Evolutionary conservation across 2,329 filamentous ascomycete genomes (phyloP), one percentile per base, ranked within the genome.

Genomic region (Fusarium coffeatum): DNA sequence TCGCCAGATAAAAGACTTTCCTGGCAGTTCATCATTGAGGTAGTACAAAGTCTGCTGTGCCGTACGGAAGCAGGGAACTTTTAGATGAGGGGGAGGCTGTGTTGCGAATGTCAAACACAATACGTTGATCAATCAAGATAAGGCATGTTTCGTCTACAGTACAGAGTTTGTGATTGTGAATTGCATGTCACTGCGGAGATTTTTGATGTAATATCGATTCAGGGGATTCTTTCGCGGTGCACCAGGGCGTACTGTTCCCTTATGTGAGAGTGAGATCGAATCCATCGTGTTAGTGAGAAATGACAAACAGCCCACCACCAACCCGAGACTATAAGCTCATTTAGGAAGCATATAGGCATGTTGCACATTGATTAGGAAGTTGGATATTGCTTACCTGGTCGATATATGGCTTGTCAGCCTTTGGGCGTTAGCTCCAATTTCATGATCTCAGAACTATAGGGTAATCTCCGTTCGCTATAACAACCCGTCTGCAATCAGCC

Each of bases 21-120:
- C 46, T 30, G 8, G 34, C 37, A 15, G 25, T 61, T 41, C n/a
- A 16, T 42, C 27, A 66, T 40, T 20, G 47, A 66, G 55, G 47
- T 23, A 66, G 61, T 30, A 61, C 62, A 13, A 20, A 8, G 25
- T 55, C 28, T 62, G 55, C 48, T 62, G 64, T 62, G 61, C 63
- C 63, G 57, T 58, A 67, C 11, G 8, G 32, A 43, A 63, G 49
- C 50, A 67, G 42, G 57, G 42, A 23, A 41, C 46, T 51, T 67
- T 67, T 67, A 34, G 50, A 30, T 34, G 32, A 34, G 15, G 27
- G 41, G 41, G 41, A 64, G 64, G 64, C 64, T 67, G 56, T 67
- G 64, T 42, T 40, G 20, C 23, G 27, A 28, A 30, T 22, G 27
- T 8, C 50, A 27, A 46, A 40, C 25, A 25, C 23, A 53, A 53